Percentiles rank a stretch among this genome's conserved stretches.
Conservation (phyloP, 2,329 filamentous ascomycete species). For the Ophiostoma populinum region DNA sequence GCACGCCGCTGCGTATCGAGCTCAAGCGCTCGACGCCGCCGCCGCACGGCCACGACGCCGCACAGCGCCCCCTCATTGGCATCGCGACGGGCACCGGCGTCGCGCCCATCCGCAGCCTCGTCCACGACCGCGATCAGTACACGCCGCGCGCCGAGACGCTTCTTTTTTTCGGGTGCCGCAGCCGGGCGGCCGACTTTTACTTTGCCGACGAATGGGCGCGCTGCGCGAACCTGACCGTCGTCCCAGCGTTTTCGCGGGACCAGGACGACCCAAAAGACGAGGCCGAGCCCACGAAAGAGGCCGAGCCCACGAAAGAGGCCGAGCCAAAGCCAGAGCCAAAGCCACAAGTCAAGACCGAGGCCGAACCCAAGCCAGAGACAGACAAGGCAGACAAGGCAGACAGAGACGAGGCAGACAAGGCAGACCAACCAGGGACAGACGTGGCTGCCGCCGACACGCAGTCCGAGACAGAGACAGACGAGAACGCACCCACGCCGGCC, state of each 20-base stretch:
- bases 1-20: constrained; percentile 42
- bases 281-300: background rate
- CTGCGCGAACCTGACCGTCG: constrained; percentile 16
- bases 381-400: background rate
- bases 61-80: constrained; percentile 46
- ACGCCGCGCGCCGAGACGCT: constrained; percentile 21
- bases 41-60: constrained; percentile 23
- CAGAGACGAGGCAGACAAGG: background rate
- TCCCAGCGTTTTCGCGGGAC: constrained; percentile 32
- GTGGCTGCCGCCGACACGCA: background rate
- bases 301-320: background rate
- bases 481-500: no score
- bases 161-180: constrained; percentile 77
- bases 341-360: background rate
- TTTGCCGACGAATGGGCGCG: constrained; percentile 59
- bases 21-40: constrained; percentile 31
- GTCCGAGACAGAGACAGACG: background rate
- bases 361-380: background rate
- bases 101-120: constrained; percentile 64
- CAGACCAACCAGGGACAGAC: background rate
- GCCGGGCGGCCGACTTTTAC: constrained; percentile 58
- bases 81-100: constrained; percentile 77
- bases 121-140: constrained; percentile 48
- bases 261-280: constrained; percentile 10
- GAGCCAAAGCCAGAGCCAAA: background rate